These are phyloP conservation scores for Picea sitchensis DNA, from an alignment of 75 land plant genomes.

Conservation along the genomic window DNA sequence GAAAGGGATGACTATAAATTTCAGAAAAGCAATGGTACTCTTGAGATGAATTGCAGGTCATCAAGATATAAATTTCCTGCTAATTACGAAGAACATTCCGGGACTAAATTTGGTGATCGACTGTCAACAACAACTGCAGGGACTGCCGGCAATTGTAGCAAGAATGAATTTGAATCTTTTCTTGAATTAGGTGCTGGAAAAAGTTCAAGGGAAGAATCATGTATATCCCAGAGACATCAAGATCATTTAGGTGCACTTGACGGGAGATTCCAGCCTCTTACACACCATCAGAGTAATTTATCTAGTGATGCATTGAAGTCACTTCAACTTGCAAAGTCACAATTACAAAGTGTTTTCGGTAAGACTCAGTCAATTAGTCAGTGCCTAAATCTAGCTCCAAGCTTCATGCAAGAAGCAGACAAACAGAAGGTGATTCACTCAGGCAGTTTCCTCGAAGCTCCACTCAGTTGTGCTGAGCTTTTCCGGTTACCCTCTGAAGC, in stretches of 20 bases:
- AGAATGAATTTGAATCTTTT: not conserved
- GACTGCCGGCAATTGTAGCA: not conserved
- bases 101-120: not conserved
- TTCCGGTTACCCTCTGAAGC: slow-evolving; percentile 1
- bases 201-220: slow-evolving; percentile 3
- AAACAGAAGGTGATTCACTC: not conserved
- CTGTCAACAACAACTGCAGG: not conserved
- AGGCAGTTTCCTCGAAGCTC: not conserved
- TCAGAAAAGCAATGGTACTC: not conserved
- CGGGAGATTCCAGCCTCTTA: not conserved
- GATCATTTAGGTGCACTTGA: not conserved
- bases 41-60: not conserved
- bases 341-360: not conserved
- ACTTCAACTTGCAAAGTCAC: slow-evolving; percentile 4
- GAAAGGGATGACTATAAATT: not conserved
- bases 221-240: slow-evolving; percentile 2
- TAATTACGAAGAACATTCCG: not conserved
- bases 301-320: not conserved
- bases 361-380: not conserved
- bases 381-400: not conserved
- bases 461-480: slow-evolving; percentile 11
- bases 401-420: not conserved
- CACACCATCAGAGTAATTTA: not conserved
- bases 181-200: not conserved
- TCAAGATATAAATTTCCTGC: not conserved